Evolutionary conservation across 495 filamentous ascomycete species (phyloP).

Genomic region (Podospora bellae-mahoneyi): DNA sequence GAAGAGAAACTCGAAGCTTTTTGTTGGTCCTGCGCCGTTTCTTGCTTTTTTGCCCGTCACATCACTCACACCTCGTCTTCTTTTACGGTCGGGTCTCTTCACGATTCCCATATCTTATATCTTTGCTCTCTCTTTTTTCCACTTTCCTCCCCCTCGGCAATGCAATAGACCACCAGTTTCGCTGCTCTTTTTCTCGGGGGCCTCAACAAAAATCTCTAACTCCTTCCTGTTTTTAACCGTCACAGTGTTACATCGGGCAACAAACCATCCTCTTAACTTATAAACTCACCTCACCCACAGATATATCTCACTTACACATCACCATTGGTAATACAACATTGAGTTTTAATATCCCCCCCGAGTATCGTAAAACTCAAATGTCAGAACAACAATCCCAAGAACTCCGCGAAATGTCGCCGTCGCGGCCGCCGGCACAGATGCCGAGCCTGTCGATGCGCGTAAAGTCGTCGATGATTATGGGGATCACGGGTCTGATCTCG

Average conservation of each 20-base stretch:
- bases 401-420: slow-evolving; percentile 16
- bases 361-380: neutral
- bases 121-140: neutral
- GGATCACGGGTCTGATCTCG: slow-evolving; percentile 44
- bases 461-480: slow-evolving; percentile 53
- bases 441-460: slow-evolving; percentile 54
- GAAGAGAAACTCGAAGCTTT: neutral
- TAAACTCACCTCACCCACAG: neutral
- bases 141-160: neutral
- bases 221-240: neutral
- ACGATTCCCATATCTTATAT: neutral
- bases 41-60: neutral
- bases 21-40: neutral
- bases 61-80: neutral
- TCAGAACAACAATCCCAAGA: neutral
- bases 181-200: neutral
- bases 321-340: neutral
- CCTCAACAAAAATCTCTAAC: neutral
- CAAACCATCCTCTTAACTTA: neutral
- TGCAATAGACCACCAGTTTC: neutral
- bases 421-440: slow-evolving; percentile 19
- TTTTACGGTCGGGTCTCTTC: neutral
- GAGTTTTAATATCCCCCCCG: neutral
- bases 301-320: neutral
- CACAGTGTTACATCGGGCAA: neutral